A percentile compares a stretch with the other conserved stretches of the same genome.
These are phyloP conservation scores for Adansonia grandidieri DNA, from an alignment of 441 rosid species.

Conservation along the genomic window DNA sequence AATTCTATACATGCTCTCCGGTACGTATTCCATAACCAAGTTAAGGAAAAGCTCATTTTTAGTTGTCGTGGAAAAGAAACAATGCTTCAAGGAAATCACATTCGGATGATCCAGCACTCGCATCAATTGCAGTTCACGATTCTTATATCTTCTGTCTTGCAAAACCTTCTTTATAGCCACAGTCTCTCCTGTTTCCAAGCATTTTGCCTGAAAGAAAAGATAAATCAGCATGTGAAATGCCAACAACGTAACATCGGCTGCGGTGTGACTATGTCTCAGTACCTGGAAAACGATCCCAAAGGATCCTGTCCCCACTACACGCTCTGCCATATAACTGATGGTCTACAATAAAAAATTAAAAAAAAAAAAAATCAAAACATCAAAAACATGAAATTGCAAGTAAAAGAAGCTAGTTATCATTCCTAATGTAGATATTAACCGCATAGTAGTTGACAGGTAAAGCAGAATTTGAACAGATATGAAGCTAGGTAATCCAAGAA, in stretches of 20 bases:
- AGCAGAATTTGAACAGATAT: neutral
- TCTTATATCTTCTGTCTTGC: constrained; percentile 93
- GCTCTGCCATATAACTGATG: constrained; percentile 98
- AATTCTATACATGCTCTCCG: constrained; percentile 88
- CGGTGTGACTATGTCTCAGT: neutral
- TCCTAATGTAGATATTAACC: neutral
- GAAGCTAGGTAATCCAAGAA: neutral
- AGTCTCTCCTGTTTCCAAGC: constrained; percentile 95
- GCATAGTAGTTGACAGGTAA: neutral
- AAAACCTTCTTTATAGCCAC: constrained; percentile 96
- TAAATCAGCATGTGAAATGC: constrained; percentile 14
- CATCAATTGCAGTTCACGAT: constrained; percentile 92
- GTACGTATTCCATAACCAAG: constrained; percentile 97
- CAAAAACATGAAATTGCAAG: constrained; percentile 15
- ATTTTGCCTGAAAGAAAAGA: constrained; percentile 60
- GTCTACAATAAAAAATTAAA: constrained; percentile 77
- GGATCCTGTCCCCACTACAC: constrained; percentile 93
- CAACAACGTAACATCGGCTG: neutral
- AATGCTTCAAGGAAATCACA: constrained; percentile 89
- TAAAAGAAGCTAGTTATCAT: neutral
- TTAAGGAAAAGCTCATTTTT: constrained; percentile 91
- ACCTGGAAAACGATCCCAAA: constrained; percentile 98
- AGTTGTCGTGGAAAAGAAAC: constrained; percentile 93
- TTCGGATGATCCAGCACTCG: constrained; percentile 96
- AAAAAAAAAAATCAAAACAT: no score